Evolutionary conservation across 148 eudicot genomes (phyloP), one percentile per base, ranked within the genome.

Genomic region (Vaccinium corymbosum): DNA sequence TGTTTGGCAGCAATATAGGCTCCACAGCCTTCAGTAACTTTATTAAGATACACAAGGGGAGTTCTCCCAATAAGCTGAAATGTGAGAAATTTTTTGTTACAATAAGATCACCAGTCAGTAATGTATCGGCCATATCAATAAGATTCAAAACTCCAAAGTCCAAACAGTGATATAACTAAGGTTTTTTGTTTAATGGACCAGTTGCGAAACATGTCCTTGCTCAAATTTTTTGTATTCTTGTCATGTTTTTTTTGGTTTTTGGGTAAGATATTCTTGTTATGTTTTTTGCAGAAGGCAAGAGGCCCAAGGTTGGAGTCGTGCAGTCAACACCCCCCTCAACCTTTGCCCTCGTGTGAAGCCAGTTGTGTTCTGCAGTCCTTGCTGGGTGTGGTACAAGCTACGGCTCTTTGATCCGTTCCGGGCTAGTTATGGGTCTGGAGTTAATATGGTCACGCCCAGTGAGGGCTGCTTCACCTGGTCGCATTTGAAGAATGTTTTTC

Each of bases 1-100:
- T 97, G 99, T 85, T 97, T 97, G 73, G 90, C 98, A 50, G 99
- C 96, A 27, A 97, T 89, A 85, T 92, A 92, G 7, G 96, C 98
- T 17, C 96, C 99, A 82, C 96, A 92, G 16, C 96, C 99, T 89
- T 92, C 96, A 2, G 94, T 88, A 66, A 95, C 87, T 88, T 90
- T 93, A 79, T 93, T 97, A 3, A 97, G 97, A 83, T 91, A 97
- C 17, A 97, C 99, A 22, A 93, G 83, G n/a, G 99, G 99, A 11
- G 99, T 97, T 89, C 85, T 93, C 25, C 99, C 99, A 82, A 97
- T 89, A 8, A 97, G 89, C 99, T 95, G 92, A 87, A 85, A 61
- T 13, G 9, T n/a, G 35, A 49, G 27, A 76, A 49, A 29, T 42
- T 3, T 62, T 15, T 76, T 9, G 20, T 32, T 22, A 75, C 4